Base-by-base conservation (phyloP, 257 asterid species). In the Euphrasia confusa region DNA sequence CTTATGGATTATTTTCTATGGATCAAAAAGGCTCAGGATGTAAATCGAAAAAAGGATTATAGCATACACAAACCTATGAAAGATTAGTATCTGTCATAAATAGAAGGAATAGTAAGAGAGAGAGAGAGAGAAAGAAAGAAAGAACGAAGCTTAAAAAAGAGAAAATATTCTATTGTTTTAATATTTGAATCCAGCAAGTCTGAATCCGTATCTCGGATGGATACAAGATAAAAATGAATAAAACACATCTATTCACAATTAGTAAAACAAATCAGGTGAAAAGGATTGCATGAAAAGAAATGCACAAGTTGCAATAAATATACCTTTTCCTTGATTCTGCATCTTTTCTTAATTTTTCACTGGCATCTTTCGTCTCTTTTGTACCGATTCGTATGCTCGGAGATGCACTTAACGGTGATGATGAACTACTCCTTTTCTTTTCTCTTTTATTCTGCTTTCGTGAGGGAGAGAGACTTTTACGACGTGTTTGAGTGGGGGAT, bases 301-400 rank as follows among this genome's bases (percentile, higher is more conserved):
- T 4, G 0, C 44, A 3, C 3, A 57, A 55, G 13, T 49, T 49
- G 55, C 55, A 61, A 27, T 55, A 61, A 26, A 50, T 72, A 72
- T 92, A 92, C 99, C 99, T 92, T 77, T 84, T 89, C 91, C 68
- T 86, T 62, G 81, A 95, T 73, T 84, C 95, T 68, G 80, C 95
- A 50, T 81, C 88, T 68, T 76, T 76, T 80, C 71, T 83, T 66
- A 83, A 61, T 64, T 78, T 86, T 81, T 84, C 92, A 71, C 78
- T 81, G 21, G 78, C 80, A 79, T 80, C 89, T 80, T 84, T 86
- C 63, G 67, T 77, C 81, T 86, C 93, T 84, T 80, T 84, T 30
- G 67, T 62, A 69, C 76, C 84, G 58, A 71, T 63, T 67, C 53
- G 70, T 71, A 72, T 69, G 67, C 60, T 74, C 49, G 94, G 87